Evolutionary conservation across 139 green algal genomes (phyloP), one percentile per base, ranked within the genome.

Genomic region (Gonium pectorale): DNA sequence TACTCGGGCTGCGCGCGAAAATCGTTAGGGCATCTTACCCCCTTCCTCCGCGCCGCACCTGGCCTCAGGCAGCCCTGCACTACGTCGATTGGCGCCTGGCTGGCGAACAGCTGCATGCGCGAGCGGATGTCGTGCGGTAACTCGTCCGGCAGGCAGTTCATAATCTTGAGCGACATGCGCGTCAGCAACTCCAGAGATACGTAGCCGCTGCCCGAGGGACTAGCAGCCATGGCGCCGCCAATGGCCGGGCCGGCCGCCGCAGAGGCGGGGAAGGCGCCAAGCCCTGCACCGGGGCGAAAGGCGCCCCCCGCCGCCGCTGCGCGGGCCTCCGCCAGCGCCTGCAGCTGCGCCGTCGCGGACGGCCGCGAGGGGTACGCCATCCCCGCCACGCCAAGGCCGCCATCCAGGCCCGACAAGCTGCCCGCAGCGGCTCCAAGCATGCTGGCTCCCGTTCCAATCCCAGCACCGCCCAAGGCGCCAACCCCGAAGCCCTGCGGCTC

Each of bases 31-130:
- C n/a, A n/a, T 40, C 7, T 17, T 21, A 69, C 7, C 13, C 9
- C n/a, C 26, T 24, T 41, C 62, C 62, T 29, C 7, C n/a, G 5
- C n/a, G 7, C 4, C 29, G 43, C 22, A 84, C 78, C 78, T 40
- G 78, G 78, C 21, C 78, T 26, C 52, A 84, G 78, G 62, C 78
- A 84, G 21, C 78, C 78, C 78, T 84, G 78, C 52, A 84, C n/a
- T 13, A 75, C 31, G 26, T 84, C 78, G 63, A 84, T 7, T 4
- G 78, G 78, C 21, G 78, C 78, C n/a, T 54, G 24, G 35, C 78
- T 40, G 9, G 41, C 62, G 33, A 66, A 75, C 3, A n/a, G 24
- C 31, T 84, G 78, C 44, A 84, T 66, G 44, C 63, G 78, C 3
- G 24, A n/a, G 22, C 63, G 62, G 19, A 84, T 66, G 44, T 74